Evolutionary conservation across 2,329 filamentous ascomycete genomes (phyloP), one percentile per base, ranked within the genome.

Genomic region (Septoria linicola): DNA sequence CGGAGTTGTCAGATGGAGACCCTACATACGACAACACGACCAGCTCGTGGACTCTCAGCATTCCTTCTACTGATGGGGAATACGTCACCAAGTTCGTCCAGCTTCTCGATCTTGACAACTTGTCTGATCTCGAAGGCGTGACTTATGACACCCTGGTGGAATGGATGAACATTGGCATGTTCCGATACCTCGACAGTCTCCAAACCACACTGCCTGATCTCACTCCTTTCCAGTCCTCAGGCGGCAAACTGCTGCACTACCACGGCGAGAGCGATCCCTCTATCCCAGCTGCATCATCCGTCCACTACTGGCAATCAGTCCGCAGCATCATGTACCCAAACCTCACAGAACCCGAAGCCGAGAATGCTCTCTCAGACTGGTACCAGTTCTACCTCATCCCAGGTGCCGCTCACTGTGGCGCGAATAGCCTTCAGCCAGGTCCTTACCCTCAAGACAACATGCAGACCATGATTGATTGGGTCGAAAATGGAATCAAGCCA

Each of bases 201-300:
- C 79, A 82, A 59, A 82, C 78, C 10, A 80, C 74, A 1, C 58
- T 74, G n/a, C 76, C 78, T 0, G 79, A 83, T 58, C 68, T 82
- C 1, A 77, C 74, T 0, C 57, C 68, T 7, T 81, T 81, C 69
- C 68, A 77, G 27, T 50, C 67, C 3, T 59, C 70, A 0, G 80
- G 80, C 20, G 79, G 77, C 39, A 83, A 82, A 64, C 65, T 83
- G 2, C 66, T 83, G 8, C 78, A 81, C 63, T 80, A 75, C 69
- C 80, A 82, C 65, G 79, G 79, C 43, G 78, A 82, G 63, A 76
- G 73, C 1, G 80, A 82, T 62, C 65, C 70, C 7, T 74, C 71
- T 4, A 68, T 83, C 53, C 79, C 79, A 1, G 62, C 79, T 1
- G 77, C 71, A 4, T 80, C 77, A 0, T 80, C 78, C 0, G 73